Base-by-base conservation (phyloP, 1,139 yeast genomes). In the Yamadazyma oceani region DNA sequence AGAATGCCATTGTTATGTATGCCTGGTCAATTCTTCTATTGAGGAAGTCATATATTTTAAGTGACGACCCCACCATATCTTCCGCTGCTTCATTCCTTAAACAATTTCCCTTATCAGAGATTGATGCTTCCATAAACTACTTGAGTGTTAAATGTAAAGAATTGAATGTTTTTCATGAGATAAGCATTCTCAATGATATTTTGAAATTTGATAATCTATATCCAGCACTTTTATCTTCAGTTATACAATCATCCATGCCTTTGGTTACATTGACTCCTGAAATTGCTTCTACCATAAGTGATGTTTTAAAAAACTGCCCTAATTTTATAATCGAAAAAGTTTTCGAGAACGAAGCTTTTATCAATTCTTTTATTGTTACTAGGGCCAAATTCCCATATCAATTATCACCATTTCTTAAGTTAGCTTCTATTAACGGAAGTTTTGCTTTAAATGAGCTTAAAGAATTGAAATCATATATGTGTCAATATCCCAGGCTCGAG, bases 341-440 rank as follows among this genome's bases (percentile, higher is more conserved):
- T 50, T 82, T 86, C 51, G 65, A 70, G 1, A 73, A 77, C 43
- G 72, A 73, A 17, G 66, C 76, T 14, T 75, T 82, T 3, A 73
- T 74, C 32, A 73, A 75, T 40, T 67, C 80, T n/a, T 53, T 87
- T 22, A 66, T 77, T 13, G 55, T 87, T 22, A 62, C 88, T 0
- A 70, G 83, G 43, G 83, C 94, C 0, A 87, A 88, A 51, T 75
- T 86, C 46, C 97, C 97, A 0, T 66, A 80, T n/a, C 67, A 80
- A 2, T 57, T 86, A 13, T 57, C 71, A 2, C 85, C 94, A 1
- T 82, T 82, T 45, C 60, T 87, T 29, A 72, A 78, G 38, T 52
- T 88, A 11, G 71, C 84, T 3, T 69, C 83, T 10, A 74, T 81
- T 21, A 82, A 84, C 48, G 81, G 85, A 1, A 75, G 74, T 37